phyloP scores from a whole-genome alignment of 1,284 basidiomycete species.

The Meripilus lineatus region DNA sequence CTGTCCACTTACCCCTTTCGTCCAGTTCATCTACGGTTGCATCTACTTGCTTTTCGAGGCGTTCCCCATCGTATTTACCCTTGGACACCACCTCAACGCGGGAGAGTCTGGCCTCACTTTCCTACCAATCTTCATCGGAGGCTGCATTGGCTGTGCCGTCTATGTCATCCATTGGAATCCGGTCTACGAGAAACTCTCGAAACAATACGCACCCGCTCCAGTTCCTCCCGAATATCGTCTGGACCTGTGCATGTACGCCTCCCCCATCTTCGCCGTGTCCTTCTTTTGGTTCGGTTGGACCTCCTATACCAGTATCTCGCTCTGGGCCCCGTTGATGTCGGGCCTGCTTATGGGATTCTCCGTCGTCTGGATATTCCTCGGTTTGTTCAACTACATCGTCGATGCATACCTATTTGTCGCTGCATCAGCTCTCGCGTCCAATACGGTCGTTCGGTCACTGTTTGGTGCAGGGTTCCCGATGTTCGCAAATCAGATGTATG shows the following conservation, averaged over 20 bases:
- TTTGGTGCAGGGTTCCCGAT: slow-evolving; percentile 36
- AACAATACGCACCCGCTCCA: slow-evolving; percentile 31
- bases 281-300: slow-evolving; percentile 48
- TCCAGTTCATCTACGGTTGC: slow-evolving; percentile 38
- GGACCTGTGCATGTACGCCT: slow-evolving; percentile 35
- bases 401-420: slow-evolving; percentile 35
- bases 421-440: slow-evolving; percentile 33
- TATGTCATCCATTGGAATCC: slow-evolving; percentile 30
- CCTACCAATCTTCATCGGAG: slow-evolving; percentile 41
- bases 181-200: slow-evolving; percentile 24
- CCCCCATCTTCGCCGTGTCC: slow-evolving; percentile 36
- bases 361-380: slow-evolving; percentile 29
- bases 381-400: slow-evolving; percentile 34
- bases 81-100: slow-evolving; percentile 32
- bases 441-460: slow-evolving; percentile 31
- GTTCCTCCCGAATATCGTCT: slow-evolving; percentile 46
- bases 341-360: slow-evolving; percentile 24
- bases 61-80: slow-evolving; percentile 29
- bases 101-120: slow-evolving; percentile 40
- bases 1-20: slow-evolving; percentile 7
- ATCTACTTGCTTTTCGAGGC: slow-evolving; percentile 38
- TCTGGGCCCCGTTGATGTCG: slow-evolving; percentile 28
- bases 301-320: slow-evolving; percentile 27
- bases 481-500: slow-evolving; percentile 33
- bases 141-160: slow-evolving; percentile 17